Percentiles rank a stretch among this genome's conserved stretches.
Evolutionary conservation across 2,329 filamentous ascomycete genomes (phyloP).

Genomic region (Periconia sp.): DNA sequence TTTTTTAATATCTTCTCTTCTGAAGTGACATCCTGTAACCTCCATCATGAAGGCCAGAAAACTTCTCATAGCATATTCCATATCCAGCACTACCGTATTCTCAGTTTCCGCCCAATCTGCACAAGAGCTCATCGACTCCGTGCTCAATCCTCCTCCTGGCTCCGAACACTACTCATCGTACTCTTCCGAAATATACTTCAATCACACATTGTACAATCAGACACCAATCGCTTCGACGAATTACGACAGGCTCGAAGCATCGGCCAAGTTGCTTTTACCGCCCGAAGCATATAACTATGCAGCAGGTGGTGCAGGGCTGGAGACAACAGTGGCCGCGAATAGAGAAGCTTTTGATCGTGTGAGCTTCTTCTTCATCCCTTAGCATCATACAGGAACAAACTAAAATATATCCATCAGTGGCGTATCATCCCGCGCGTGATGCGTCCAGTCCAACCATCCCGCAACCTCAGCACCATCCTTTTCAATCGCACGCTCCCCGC

Average conservation of each 20-base stretch:
- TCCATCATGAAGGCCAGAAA: background rate
- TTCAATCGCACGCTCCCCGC: conserved; percentile 17
- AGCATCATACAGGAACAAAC: background rate
- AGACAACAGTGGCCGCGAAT: conserved; percentile 15
- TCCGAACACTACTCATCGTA: conserved; percentile 16
- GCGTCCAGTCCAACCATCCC: conserved; percentile 9
- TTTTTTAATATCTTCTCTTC: background rate
- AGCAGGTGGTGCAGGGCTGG: conserved; percentile 15
- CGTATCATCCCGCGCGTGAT: conserved; percentile 18
- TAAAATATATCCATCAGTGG: conserved; percentile 8
- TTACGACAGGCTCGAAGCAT: conserved; percentile 18
- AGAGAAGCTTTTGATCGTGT: conserved; percentile 17
- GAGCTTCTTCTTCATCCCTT: background rate
- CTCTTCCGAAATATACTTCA: conserved; percentile 18
- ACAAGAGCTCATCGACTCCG: conserved; percentile 17
- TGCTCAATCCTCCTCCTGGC: conserved; percentile 12
- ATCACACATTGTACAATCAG: conserved; percentile 15
- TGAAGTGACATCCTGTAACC: background rate
- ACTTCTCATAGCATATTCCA: background rate
- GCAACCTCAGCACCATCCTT: conserved; percentile 25
- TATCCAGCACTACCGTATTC: conserved; percentile 4
- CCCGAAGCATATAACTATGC: conserved; percentile 17
- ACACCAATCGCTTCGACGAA: conserved; percentile 18
- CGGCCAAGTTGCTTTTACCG: conserved; percentile 12
- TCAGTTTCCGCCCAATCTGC: conserved; percentile 13